Evolutionary conservation across 139 green algal genomes (phyloP), one percentile per base, ranked within the genome.

Genomic region (Coccomyxa sp.): DNA sequence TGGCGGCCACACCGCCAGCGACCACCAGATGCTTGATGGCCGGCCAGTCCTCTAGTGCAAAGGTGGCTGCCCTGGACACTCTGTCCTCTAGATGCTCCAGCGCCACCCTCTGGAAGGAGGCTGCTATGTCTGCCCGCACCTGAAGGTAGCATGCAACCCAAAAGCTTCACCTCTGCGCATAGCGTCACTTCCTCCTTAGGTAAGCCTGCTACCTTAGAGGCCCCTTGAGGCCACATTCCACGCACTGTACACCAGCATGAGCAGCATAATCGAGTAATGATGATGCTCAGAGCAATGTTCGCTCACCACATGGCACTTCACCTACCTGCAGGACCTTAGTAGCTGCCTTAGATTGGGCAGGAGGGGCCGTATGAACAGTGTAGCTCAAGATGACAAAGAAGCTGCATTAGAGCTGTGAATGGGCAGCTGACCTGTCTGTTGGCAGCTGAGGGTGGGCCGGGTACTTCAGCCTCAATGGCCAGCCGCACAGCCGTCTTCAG

Each of bases 1-100:
- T 99, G 78, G 84, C 85, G 0, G 96, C 96, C 54, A 99, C 96
- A 0, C 96, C 96, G 7, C 96, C 96, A 8, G 96, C 91, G 14
- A 99, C 92, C 41, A 99, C 95, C 58, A 98, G 76, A n/a, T 82
- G 77, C 9, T 54, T 37, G 36, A 89, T 55, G 41, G 74, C 74
- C 33, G 85, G 86, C 36, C 89, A 72, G 7, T 73, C 64, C 71
- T 94, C 91, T 31, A 75, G 72, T 14, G 89, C 90, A 91, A 91
- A 97, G 27, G 9, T 44, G 2, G 34, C 74, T 29, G 44, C 90
- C 27, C 85, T 83, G n/a, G 73, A 44, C 29, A 83, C 75, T 16
- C 94, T 86, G 75, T 97, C 85, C n/a, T 87, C 82, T 79, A 99
- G 86, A 74, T 99, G 96, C 54, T 79, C 27, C 14, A 97, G 90